Evolutionary conservation across 2,329 filamentous ascomycete genomes (phyloP).

Genomic region (Trichoderma brevicompactum): DNA sequence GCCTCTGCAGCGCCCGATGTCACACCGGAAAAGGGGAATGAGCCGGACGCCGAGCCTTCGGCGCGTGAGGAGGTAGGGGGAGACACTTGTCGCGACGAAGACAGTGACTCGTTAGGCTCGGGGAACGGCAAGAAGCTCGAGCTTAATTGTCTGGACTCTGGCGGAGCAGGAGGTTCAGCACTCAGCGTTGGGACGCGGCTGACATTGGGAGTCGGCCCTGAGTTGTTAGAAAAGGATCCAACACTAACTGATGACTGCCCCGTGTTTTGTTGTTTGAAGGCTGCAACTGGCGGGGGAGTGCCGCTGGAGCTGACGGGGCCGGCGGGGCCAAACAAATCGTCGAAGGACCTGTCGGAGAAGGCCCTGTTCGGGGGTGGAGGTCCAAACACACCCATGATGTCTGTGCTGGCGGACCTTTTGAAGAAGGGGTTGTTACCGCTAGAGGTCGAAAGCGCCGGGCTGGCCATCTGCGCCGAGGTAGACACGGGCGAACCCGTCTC

Average conservation of each 20-base stretch:
- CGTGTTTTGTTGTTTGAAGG: constrained; percentile 59
- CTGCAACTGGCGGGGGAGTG: constrained; percentile 45
- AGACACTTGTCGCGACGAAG: constrained; percentile 78
- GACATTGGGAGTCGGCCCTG: constrained; percentile 65
- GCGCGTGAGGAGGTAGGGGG: constrained; percentile 60
- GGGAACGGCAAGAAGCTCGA: constrained; percentile 76
- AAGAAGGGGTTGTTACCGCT: constrained; percentile 97
- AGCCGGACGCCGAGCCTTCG: constrained; percentile 55
- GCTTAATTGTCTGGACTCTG: constrained; percentile 76
- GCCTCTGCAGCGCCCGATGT: constrained; percentile 32
- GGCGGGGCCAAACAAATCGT: constrained; percentile 81
- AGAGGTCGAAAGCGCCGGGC: constrained; percentile 68
- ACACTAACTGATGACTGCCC: constrained; percentile 59
- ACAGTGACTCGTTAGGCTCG: constrained; percentile 68
- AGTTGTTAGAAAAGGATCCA: constrained; percentile 55
- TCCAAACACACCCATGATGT: constrained; percentile 60
- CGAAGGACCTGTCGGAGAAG: constrained; percentile 71
- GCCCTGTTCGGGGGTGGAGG: constrained; percentile 53
- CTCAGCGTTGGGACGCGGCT: constrained; percentile 63
- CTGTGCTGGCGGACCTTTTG: constrained; percentile 67
- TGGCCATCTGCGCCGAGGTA: constrained; percentile 60
- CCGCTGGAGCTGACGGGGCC: constrained; percentile 53
- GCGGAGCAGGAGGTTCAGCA: constrained; percentile 63
- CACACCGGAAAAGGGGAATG: constrained; percentile 36
- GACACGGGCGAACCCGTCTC: constrained; percentile 56